These are phyloP conservation scores for Geotrichum reessii DNA, from an alignment of 1,139 yeast species.

Conservation along the genomic window DNA sequence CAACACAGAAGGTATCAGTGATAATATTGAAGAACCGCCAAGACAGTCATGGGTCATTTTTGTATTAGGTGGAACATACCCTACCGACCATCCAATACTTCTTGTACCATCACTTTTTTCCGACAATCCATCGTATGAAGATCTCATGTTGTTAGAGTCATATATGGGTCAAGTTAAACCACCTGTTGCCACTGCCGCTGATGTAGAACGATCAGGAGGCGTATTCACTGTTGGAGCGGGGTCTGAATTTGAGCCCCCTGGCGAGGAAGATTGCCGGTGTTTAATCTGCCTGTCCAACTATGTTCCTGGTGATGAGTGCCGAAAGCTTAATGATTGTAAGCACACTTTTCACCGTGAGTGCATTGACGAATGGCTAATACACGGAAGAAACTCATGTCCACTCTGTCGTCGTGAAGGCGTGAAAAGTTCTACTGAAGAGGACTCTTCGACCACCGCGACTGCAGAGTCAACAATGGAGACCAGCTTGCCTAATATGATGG, in stretches of 20 bases:
- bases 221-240: conserved; percentile 21
- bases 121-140: conserved; percentile 48
- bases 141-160: conserved; percentile 41
- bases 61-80: conserved; percentile 46
- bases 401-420: conserved; percentile 49
- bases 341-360: conserved; percentile 51
- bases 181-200: conserved; percentile 40
- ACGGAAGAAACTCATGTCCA: conserved; percentile 57
- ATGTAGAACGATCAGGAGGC: conserved; percentile 40
- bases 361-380: conserved; percentile 51
- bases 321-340: conserved; percentile 41
- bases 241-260: conserved; percentile 18
- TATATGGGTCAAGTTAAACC: conserved; percentile 44
- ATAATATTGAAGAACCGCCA: conserved; percentile 6
- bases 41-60: conserved; percentile 46
- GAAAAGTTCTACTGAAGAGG: conserved; percentile 5
- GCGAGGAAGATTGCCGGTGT: conserved; percentile 37
- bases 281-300: conserved; percentile 48
- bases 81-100: conserved; percentile 44
- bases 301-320: conserved; percentile 41
- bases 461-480: background rate
- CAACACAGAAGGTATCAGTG: background rate
- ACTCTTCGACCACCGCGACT: background rate
- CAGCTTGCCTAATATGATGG: background rate
- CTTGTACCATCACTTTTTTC: conserved; percentile 44